Conservation (phyloP, 768 basidiomycete species). For the Leccinum uliginosum region DNA sequence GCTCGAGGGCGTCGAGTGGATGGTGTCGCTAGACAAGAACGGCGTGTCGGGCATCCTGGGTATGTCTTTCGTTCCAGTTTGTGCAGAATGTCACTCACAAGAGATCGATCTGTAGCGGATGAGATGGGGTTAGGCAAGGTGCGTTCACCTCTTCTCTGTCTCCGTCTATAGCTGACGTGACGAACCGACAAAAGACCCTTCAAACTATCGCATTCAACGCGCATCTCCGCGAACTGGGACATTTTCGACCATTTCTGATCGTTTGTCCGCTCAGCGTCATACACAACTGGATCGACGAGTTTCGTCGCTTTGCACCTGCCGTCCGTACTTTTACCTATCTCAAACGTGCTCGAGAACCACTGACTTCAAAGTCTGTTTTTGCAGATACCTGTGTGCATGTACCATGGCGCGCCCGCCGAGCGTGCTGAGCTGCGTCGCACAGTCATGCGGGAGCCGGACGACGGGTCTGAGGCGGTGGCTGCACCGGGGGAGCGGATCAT, state of each 20-base stretch:
- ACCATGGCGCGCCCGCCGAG: constrained; percentile 81
- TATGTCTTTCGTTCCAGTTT: constrained; percentile 31
- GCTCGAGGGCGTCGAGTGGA: constrained; percentile 92
- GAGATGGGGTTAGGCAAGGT: constrained; percentile 95
- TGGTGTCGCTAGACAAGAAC: constrained; percentile 83
- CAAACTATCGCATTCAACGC: constrained; percentile 95
- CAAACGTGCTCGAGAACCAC: not conserved
- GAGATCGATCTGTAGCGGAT: constrained; percentile 53
- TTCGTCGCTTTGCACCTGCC: constrained; percentile 74
- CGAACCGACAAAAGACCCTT: constrained; percentile 56
- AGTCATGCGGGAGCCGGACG: constrained; percentile 40
- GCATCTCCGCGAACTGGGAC: constrained; percentile 71
- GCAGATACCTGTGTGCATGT: constrained; percentile 84
- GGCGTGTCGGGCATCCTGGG: constrained; percentile 79
- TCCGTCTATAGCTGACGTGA: not conserved
- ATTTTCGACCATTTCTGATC: constrained; percentile 74
- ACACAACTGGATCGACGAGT: constrained; percentile 89
- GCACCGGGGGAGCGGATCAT: constrained; percentile 22
- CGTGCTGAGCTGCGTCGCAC: constrained; percentile 75
- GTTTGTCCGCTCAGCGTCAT: constrained; percentile 93
- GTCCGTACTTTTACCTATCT: constrained; percentile 42
- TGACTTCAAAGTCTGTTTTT: not conserved
- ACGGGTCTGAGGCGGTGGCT: constrained; percentile 20
- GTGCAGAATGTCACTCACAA: constrained; percentile 4
- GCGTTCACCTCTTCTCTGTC: not conserved